phyloP scores from a whole-genome alignment of 2,329 filamentous ascomycete species.

The Capronia epimyces region DNA sequence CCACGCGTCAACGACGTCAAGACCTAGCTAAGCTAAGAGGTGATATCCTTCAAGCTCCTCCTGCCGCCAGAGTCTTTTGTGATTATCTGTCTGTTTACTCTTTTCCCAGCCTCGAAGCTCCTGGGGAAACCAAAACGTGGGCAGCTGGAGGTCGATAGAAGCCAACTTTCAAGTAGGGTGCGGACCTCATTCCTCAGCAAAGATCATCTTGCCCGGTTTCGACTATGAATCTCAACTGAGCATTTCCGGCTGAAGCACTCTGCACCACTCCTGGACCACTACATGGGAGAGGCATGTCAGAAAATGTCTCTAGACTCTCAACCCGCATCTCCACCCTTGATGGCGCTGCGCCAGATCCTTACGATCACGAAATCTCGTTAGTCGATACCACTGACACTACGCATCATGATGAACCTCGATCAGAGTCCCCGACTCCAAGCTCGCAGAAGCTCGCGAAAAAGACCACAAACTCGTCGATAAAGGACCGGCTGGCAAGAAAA shows the following conservation, averaged over 20 bases:
- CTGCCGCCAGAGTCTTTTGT: neutral
- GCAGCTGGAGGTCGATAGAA: neutral
- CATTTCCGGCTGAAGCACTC: neutral
- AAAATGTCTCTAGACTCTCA: slow-evolving; percentile 17
- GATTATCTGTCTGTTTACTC: neutral
- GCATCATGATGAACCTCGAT: slow-evolving; percentile 27
- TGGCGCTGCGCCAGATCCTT: slow-evolving; percentile 21
- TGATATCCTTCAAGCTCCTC: neutral
- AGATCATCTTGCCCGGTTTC: neutral
- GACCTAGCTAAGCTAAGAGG: neutral
- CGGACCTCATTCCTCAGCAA: neutral
- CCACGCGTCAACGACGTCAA: slow-evolving; percentile 11
- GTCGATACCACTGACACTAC: slow-evolving; percentile 38
- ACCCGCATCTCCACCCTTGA: slow-evolving; percentile 22
- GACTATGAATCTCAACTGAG: slow-evolving; percentile 2
- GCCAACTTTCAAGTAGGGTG: neutral
- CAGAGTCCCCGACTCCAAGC: slow-evolving; percentile 25
- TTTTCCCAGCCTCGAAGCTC: too few species aligned
- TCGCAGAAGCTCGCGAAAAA: slow-evolving; percentile 30
- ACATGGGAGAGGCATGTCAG: slow-evolving; percentile 25
- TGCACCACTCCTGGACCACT: neutral
- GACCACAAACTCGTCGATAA: slow-evolving; percentile 36
- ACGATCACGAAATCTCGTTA: slow-evolving; percentile 31
- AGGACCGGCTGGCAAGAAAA: slow-evolving; percentile 37
- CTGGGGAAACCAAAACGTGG: neutral